Base-by-base conservation (phyloP, 805 yeast genomes). In the Ogataea nonfermentans region DNA sequence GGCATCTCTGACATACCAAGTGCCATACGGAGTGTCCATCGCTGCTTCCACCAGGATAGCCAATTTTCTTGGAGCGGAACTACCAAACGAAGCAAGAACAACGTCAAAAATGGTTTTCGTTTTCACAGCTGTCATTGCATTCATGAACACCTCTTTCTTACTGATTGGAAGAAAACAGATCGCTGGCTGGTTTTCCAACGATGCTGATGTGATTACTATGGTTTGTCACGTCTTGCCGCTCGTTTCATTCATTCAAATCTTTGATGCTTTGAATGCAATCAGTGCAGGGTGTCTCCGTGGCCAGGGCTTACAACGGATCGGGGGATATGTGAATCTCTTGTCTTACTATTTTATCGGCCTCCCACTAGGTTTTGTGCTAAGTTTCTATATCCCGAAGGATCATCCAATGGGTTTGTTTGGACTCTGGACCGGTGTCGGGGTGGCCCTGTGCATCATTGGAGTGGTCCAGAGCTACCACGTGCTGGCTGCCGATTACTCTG, bases 31-130 rank as follows among this genome's bases (percentile, higher is more conserved):
- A 11, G 72, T 83, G 26, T 78, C 86, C 7, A 81, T 84, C 39
- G 85, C 90, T 4, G 76, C 84, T 0, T 78, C 88, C 9, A 83
- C 91, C 2, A 72, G 91, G 60, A 74, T 84, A 14, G 91, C 91
- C 4, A 81, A 85, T 70, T 81, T 70, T 47, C 72, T 84, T 40
- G 93, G 93, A 17, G 84, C 87, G 1, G 53, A 55, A 37, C 40
- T 62, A 9, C 59, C 63, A 22, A 33, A 46, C 6, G 61, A 65
- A 16, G 65, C 67, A 3, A 39, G 29, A 9, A 48, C 47, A 0
- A 45, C 65, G 1, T 51, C 65, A 13, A 43, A 51, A 20, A 52
- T 58, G 46, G 56, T 59, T n/a, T 52, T 57, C 32, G 32, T 54
- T 3, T 41, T 57, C 27, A 57, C 63, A 4, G 28, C 43, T 1